Conservation (phyloP, 2,329 filamentous ascomycete species). For the Pseudopithomyces maydicus region DNA sequence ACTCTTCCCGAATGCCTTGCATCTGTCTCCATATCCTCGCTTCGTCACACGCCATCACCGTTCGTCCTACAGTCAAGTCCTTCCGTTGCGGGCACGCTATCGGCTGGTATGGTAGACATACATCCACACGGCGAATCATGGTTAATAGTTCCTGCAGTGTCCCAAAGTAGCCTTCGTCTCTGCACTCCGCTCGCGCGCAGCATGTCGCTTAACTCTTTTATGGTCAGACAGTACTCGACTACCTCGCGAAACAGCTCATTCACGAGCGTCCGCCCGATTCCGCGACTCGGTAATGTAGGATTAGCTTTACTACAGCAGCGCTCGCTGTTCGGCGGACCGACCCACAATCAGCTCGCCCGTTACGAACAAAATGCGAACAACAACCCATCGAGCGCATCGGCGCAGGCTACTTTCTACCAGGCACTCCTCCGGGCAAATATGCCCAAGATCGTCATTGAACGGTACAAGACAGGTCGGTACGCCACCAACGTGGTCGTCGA, state of each 20-base stretch:
- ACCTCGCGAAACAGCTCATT: conserved; percentile 41
- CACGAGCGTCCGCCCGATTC: conserved; percentile 34
- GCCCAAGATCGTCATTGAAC: conserved; percentile 88
- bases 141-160: conserved; percentile 25
- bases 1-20: conserved; percentile 28
- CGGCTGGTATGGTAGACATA: conserved; percentile 16
- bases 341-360: conserved; percentile 72
- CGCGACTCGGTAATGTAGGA: conserved; percentile 39
- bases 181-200: conserved; percentile 41
- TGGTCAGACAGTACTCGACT: conserved; percentile 47
- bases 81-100: conserved; percentile 20
- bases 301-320: conserved; percentile 50
- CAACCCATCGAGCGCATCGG: conserved; percentile 82
- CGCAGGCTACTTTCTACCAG: conserved; percentile 94
- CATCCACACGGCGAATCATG: not conserved
- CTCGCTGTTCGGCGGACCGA: conserved; percentile 53
- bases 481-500: conserved; percentile 81
- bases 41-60: conserved; percentile 19
- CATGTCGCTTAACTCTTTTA: conserved; percentile 28
- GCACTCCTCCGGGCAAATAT: conserved; percentile 89
- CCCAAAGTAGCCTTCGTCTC: conserved; percentile 37
- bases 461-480: conserved; percentile 85
- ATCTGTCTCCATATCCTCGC: conserved; percentile 25
- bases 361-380: conserved; percentile 92
- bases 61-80: conserved; percentile 16